phyloP scores from a whole-genome alignment of 2,329 filamentous ascomycete genomes.

The Zymoseptoria ardabiliae region DNA sequence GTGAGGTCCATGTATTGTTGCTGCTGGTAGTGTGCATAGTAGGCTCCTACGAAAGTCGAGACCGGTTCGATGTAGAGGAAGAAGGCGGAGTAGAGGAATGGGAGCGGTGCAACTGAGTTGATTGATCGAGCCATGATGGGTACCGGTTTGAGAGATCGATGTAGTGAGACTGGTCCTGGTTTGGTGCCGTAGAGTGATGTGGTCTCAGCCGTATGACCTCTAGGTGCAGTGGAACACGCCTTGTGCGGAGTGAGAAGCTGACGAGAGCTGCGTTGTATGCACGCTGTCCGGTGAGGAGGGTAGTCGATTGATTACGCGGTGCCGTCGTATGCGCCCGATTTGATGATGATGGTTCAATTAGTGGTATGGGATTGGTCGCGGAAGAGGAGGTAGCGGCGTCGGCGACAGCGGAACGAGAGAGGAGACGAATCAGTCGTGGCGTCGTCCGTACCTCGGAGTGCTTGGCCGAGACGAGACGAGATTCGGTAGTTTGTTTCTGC shows the following conservation, averaged over 20 bases:
- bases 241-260: not conserved
- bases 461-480: not conserved
- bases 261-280: not conserved
- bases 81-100: slow-evolving; percentile 59
- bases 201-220: not conserved
- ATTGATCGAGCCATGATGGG: not conserved
- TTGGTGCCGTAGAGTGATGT: not conserved
- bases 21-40: slow-evolving; percentile 46
- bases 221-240: not conserved
- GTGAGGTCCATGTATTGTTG: slow-evolving; percentile 58
- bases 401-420: not conserved
- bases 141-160: not conserved
- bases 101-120: slow-evolving; percentile 35
- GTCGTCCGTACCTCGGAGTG: not conserved
- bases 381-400: not conserved
- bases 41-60: slow-evolving; percentile 47
- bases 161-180: not conserved
- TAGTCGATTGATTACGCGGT: not conserved
- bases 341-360: not conserved
- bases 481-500: not conserved
- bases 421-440: not conserved
- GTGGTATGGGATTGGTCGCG: not conserved
- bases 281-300: not conserved
- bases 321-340: not conserved
- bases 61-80: slow-evolving; percentile 66